These are phyloP conservation scores for Tritrichomonas foetus DNA, from an alignment of 208 protist genomes.

Conservation along the genomic window DNA sequence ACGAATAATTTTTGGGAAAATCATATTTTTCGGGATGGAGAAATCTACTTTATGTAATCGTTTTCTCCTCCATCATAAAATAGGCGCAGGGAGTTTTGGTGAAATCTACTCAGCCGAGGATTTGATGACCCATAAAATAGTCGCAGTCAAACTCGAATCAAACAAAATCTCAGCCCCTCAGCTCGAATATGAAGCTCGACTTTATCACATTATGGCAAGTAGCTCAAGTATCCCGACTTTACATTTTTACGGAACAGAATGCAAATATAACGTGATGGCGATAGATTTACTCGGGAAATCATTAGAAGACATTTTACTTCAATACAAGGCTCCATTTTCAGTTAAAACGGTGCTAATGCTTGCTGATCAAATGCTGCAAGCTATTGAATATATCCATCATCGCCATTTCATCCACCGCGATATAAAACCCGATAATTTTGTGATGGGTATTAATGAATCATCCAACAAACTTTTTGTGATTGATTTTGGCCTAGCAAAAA, in stretches of 20 bases:
- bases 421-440: slow-evolving; percentile 90
- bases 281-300: slow-evolving; percentile 93
- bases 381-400: not conserved
- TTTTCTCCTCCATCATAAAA: not conserved
- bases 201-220: slow-evolving; percentile 65
- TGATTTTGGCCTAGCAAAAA: slow-evolving; percentile 83
- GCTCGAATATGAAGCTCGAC: slow-evolving; percentile 89
- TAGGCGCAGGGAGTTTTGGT: not conserved
- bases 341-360: not conserved
- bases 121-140: slow-evolving; percentile 6
- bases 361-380: not conserved
- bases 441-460: slow-evolving; percentile 76
- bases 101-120: not conserved
- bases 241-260: slow-evolving; percentile 84
- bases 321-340: not conserved
- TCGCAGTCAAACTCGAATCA: slow-evolving; percentile 74
- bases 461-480: slow-evolving; percentile 45
- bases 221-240: slow-evolving; percentile 75
- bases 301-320: slow-evolving; percentile 71
- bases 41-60: not conserved
- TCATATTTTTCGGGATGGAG: no score
- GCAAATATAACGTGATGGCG: slow-evolving; percentile 96
- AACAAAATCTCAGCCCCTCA: slow-evolving; percentile 80
- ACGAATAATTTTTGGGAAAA: no score
- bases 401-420: not conserved